phyloP scores from a whole-genome alignment of 1,284 basidiomycete genomes.

The Waitea zeae region DNA sequence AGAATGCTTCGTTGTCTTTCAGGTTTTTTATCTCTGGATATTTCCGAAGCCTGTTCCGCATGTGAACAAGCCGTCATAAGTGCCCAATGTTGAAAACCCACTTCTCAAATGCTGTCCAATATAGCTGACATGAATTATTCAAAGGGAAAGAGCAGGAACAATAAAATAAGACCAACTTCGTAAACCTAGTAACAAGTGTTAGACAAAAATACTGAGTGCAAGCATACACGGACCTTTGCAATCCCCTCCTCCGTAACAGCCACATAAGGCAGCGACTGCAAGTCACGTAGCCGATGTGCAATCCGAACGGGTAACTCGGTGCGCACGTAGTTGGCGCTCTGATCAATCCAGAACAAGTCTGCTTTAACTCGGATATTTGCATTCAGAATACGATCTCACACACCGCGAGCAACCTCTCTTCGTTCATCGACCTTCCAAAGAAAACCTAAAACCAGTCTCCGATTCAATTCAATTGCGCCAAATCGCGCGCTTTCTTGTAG shows the following conservation, averaged over 20 bases:
- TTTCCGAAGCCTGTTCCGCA: slow-evolving; percentile 41
- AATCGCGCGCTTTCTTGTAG: slow-evolving; percentile 35
- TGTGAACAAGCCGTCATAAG: slow-evolving; percentile 6
- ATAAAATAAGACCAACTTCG: neutral
- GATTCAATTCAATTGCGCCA: slow-evolving; percentile 6
- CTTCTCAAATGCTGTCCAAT: slow-evolving; percentile 75
- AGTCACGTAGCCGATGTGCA: slow-evolving; percentile 74
- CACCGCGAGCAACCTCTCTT: slow-evolving; percentile 59
- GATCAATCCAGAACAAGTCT: slow-evolving; percentile 2
- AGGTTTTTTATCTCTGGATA: slow-evolving; percentile 62
- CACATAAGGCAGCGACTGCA: slow-evolving; percentile 76
- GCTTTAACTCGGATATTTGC: neutral
- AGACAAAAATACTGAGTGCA: slow-evolving; percentile 3
- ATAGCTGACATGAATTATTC: slow-evolving; percentile 28
- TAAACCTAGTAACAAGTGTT: no score
- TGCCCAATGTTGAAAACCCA: slow-evolving; percentile 14
- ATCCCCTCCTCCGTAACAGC: slow-evolving; percentile 81
- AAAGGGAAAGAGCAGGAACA: slow-evolving; percentile 1
- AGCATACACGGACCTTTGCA: no score
- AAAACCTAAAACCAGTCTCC: no score
- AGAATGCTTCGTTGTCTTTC: slow-evolving; percentile 68
- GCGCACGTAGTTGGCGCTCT: slow-evolving; percentile 84
- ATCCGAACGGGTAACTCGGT: slow-evolving; percentile 80
- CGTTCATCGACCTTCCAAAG: slow-evolving; percentile 62
- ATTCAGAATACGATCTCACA: slow-evolving; percentile 6